These are phyloP conservation scores for Xylaria venustula DNA, from an alignment of 495 filamentous ascomycete genomes.

Conservation along the genomic window DNA sequence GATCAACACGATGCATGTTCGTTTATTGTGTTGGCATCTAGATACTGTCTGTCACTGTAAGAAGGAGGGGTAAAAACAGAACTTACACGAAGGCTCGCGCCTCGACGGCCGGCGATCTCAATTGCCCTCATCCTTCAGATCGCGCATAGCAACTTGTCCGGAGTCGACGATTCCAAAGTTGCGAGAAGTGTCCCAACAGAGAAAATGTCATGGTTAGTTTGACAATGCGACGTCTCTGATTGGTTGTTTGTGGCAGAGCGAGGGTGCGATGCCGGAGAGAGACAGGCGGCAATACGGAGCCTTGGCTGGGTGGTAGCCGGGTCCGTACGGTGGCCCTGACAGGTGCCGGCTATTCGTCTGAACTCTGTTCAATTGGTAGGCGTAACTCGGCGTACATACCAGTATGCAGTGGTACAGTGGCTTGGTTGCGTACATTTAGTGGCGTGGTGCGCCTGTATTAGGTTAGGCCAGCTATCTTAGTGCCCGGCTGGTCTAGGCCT, in stretches of 20 bases:
- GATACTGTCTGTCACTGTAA: not conserved
- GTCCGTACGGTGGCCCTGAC: not conserved
- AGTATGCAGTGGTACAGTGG: too few relatives aligned
- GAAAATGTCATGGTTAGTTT: slow-evolving; percentile 4
- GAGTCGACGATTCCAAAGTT: slow-evolving; percentile 30
- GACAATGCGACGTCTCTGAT: slow-evolving; percentile 11
- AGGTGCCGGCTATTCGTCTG: too few relatives aligned
- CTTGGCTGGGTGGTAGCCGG: not conserved
- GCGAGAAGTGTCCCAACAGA: not conserved
- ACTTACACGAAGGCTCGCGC: slow-evolving; percentile 28
- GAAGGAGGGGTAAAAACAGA: not conserved
- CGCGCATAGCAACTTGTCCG: slow-evolving; percentile 9
- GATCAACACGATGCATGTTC: not conserved
- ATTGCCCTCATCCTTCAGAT: slow-evolving; percentile 27
- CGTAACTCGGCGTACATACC: too few relatives aligned
- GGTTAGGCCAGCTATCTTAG: too few relatives aligned
- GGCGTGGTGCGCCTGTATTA: too few relatives aligned
- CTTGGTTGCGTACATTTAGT: too few relatives aligned
- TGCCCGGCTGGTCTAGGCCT: too few relatives aligned
- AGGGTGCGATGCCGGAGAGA: slow-evolving; percentile 8
- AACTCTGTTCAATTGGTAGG: too few relatives aligned
- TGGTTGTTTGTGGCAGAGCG: not conserved
- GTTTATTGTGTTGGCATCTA: not conserved
- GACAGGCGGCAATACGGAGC: not conserved
- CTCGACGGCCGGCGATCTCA: slow-evolving; percentile 26